phyloP scores from a whole-genome alignment of 108 stramenopile species.

The Pseudonitzschia multistriata region DNA sequence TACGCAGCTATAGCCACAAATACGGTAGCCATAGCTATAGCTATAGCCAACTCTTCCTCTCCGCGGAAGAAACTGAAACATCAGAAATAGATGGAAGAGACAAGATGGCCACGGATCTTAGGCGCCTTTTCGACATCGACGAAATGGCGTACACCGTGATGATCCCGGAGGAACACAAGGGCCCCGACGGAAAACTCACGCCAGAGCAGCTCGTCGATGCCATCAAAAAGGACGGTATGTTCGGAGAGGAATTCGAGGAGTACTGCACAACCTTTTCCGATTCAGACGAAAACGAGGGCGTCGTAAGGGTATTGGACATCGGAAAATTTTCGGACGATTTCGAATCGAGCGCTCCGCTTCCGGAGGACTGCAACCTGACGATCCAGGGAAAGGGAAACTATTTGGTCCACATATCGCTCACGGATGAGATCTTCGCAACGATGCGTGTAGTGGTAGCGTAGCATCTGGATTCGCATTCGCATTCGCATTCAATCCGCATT shows the following conservation, averaged over 20 bases:
- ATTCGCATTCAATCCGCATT: too few relatives aligned
- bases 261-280: not conserved
- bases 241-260: constrained; percentile 8
- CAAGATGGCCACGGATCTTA: not conserved
- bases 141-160: constrained; percentile 3
- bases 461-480: not conserved
- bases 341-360: not conserved
- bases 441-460: not conserved
- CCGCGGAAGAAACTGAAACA: not conserved
- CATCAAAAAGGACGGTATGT: constrained; percentile 9
- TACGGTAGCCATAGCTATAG: not conserved
- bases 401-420: constrained; percentile 7
- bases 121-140: not conserved
- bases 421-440: not conserved
- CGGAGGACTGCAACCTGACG: constrained; percentile 1
- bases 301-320: not conserved
- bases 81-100: not conserved
- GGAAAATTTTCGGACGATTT: constrained; percentile 13
- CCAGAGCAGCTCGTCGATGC: not conserved
- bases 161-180: not conserved
- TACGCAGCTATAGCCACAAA: not conserved
- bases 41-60: not conserved
- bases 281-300: not conserved
- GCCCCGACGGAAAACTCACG: not conserved
- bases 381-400: constrained; percentile 3